phyloP scores from a whole-genome alignment of 305 asterid genomes.

The Rubia tinctorum region DNA sequence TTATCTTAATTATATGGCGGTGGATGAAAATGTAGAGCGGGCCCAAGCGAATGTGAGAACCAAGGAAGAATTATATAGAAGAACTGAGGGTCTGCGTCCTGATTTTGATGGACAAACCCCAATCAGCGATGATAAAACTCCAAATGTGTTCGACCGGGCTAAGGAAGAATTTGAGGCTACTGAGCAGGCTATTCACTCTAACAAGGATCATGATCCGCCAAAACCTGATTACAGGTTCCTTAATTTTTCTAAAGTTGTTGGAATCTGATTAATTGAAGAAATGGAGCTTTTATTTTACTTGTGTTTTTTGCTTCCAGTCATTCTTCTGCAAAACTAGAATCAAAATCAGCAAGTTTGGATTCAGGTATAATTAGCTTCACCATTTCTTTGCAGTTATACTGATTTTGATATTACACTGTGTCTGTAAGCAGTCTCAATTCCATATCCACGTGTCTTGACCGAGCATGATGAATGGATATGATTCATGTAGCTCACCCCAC shows the following conservation, averaged over 20 bases:
- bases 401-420: not conserved
- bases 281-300: not conserved
- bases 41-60: slow-evolving; percentile 50
- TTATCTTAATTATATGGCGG: not conserved
- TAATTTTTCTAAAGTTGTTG: not conserved
- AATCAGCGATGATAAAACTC: slow-evolving; percentile 32
- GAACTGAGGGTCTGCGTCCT: slow-evolving; percentile 63
- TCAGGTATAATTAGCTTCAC: slow-evolving; percentile 31
- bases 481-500: too few species aligned
- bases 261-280: not conserved
- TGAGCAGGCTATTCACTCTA: slow-evolving; percentile 54
- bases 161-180: slow-evolving; percentile 81
- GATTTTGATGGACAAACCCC: slow-evolving; percentile 55
- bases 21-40: slow-evolving; percentile 43
- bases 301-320: slow-evolving; percentile 31
- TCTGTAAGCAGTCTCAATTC: not conserved
- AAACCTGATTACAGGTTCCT: slow-evolving; percentile 30
- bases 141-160: slow-evolving; percentile 30
- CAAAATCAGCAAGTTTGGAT: slow-evolving; percentile 27
- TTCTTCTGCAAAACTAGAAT: slow-evolving; percentile 19
- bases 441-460: too few species aligned
- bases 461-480: too few species aligned
- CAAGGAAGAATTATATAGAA: slow-evolving; percentile 42
- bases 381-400: not conserved
- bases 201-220: slow-evolving; percentile 34